These are phyloP conservation scores for Cladophialophora immunda DNA, from an alignment of 2,329 filamentous ascomycete species.

Conservation along the genomic window DNA sequence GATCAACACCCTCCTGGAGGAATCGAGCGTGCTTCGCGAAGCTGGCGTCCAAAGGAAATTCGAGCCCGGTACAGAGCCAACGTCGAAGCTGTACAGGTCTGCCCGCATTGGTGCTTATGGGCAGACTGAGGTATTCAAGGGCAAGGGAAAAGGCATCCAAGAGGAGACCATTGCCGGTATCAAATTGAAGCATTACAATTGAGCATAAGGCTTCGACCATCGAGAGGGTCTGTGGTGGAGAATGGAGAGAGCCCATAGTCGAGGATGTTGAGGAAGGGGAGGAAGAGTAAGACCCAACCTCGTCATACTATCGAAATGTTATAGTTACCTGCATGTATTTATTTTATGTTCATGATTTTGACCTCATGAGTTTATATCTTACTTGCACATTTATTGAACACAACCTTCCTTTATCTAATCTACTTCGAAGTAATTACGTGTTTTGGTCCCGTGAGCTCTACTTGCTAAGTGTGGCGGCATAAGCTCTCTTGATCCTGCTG, in stretches of 20 bases:
- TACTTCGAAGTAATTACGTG: no score
- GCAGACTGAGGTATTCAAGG: slow-evolving; percentile 6
- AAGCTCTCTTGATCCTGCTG: no score
- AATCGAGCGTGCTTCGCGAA: slow-evolving; percentile 7
- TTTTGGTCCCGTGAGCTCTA: no score
- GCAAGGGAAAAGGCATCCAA: slow-evolving; percentile 8
- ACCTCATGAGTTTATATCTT: no score
- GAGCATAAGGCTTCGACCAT: neutral
- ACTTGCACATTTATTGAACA: no score
- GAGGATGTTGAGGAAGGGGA: neutral
- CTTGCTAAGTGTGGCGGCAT: no score
- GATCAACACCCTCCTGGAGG: slow-evolving; percentile 37
- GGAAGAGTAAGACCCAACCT: neutral
- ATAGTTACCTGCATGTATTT: no score
- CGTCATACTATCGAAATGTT: neutral
- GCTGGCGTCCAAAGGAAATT: slow-evolving; percentile 19
- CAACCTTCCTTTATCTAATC: no score
- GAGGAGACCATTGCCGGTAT: slow-evolving; percentile 18
- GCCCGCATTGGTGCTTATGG: slow-evolving; percentile 7
- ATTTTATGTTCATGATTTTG: no score
- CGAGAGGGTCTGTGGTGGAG: neutral
- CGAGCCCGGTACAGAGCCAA: slow-evolving; percentile 9
- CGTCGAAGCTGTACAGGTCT: slow-evolving; percentile 12
- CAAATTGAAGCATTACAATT: slow-evolving; percentile 21
- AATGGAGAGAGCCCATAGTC: neutral